A percentile compares a stretch with the other conserved stretches of the same genome.
Evolutionary conservation across 176 grass and related monocot genomes (phyloP).

Genomic region (Rhynchospora tenuis): DNA sequence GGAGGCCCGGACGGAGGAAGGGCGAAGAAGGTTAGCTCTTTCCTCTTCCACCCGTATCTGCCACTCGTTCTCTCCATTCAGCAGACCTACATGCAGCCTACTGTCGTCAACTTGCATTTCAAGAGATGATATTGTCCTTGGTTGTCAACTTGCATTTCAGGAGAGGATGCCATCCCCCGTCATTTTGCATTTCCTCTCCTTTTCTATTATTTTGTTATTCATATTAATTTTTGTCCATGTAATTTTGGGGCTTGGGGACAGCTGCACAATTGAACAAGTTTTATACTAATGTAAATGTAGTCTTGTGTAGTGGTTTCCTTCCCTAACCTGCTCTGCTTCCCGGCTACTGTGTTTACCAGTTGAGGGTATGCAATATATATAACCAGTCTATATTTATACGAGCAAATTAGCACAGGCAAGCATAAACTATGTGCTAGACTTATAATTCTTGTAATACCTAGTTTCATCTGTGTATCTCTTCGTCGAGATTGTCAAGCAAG

Average conservation of each 20-base stretch:
- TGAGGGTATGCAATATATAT: no score
- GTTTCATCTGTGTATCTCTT: no score
- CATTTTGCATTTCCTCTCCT: neutral
- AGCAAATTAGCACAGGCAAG: no score
- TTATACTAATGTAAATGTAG: neutral
- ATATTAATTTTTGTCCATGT: neutral
- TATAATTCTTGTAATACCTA: no score
- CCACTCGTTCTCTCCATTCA: slow-evolving; percentile 83
- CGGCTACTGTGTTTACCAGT: neutral
- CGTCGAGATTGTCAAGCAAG: no score
- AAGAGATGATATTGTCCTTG: slow-evolving; percentile 34
- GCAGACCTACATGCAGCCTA: slow-evolving; percentile 79
- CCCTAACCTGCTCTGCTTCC: neutral
- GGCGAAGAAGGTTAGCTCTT: slow-evolving; percentile 59
- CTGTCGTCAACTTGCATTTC: slow-evolving; percentile 90
- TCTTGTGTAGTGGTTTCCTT: neutral
- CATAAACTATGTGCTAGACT: no score
- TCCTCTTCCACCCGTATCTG: slow-evolving; percentile 86
- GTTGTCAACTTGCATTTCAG: slow-evolving; percentile 4
- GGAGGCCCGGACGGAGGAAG: slow-evolving; percentile 41
- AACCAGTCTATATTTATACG: no score
- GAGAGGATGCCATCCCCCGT: slow-evolving; percentile 27
- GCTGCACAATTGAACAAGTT: neutral
- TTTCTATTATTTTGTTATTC: neutral
- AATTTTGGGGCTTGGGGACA: neutral